These are phyloP conservation scores for Pharnaceum exiguum DNA, from an alignment of 148 eudicot genomes.

Conservation along the genomic window DNA sequence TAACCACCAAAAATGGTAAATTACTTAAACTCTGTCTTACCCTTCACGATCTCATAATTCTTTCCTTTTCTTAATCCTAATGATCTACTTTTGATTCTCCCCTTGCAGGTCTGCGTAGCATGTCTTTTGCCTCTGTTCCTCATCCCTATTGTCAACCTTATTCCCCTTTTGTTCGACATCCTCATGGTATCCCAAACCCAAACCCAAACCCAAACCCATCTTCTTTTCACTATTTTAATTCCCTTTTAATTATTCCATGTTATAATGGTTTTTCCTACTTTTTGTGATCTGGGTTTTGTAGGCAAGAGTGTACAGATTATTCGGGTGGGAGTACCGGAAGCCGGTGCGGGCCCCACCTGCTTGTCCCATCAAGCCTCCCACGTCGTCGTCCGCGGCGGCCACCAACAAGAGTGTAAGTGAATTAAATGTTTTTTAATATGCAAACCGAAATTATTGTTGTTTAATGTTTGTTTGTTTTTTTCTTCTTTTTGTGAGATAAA, in stretches of 20 bases:
- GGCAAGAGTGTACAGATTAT: constrained; percentile 58
- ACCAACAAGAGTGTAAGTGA: constrained; percentile 39
- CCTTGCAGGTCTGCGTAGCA: constrained; percentile 42
- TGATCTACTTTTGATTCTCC: neutral
- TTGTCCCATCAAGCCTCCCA: constrained; percentile 71
- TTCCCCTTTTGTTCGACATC: constrained; percentile 50
- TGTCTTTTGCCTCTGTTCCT: constrained; percentile 68
- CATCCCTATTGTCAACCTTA: constrained; percentile 57
- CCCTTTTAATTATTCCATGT: neutral
- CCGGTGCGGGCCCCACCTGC: constrained; percentile 78
- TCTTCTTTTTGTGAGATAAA: no score
- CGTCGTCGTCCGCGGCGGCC: no score
- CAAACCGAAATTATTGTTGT: no score
- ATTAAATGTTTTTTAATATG: no score
- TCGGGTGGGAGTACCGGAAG: constrained; percentile 79
- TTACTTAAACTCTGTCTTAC: no score
- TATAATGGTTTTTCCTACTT: neutral
- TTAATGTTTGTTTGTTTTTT: no score
- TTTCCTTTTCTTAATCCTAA: neutral
- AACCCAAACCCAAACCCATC: neutral
- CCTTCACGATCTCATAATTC: no score
- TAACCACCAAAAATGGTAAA: no score
- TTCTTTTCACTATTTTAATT: neutral
- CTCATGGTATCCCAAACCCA: constrained; percentile 63
- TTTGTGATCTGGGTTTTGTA: constrained; percentile 8